Conservation (phyloP, 192 early-diverging fungal genomes). For the Lobosporangium transversale region DNA sequence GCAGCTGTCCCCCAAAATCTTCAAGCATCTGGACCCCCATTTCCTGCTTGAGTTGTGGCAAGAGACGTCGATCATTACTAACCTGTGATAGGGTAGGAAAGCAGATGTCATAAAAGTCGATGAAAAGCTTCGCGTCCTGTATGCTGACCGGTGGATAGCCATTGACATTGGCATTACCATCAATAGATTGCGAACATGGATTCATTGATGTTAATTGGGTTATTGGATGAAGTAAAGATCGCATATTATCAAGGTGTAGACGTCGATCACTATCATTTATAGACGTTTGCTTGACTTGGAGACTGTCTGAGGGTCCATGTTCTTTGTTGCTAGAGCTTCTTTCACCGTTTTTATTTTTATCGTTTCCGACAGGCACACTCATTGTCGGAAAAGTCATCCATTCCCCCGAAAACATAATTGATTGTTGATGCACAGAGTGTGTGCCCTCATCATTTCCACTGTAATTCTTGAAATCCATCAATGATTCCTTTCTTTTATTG, state of each 20-base stretch:
- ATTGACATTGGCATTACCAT: not conserved
- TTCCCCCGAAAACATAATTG: slow-evolving; percentile 11
- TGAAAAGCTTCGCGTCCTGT: not conserved
- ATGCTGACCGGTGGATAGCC: too few relatives aligned
- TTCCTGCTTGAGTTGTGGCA: slow-evolving; percentile 19
- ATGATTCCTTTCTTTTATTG: too few relatives aligned
- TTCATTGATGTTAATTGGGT: not conserved
- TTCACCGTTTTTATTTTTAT: not conserved
- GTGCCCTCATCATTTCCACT: not conserved
- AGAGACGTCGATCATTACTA: not conserved
- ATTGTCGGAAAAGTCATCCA: slow-evolving; percentile 16
- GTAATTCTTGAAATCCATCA: too few relatives aligned
- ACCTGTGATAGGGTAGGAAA: not conserved
- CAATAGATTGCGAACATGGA: not conserved
- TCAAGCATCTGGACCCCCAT: slow-evolving; percentile 24
- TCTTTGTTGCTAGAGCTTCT: not conserved
- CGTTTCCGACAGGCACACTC: not conserved
- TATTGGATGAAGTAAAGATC: not conserved
- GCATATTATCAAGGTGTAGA: not conserved
- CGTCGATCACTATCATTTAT: slow-evolving; percentile 2
- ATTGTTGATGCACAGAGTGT: not conserved
- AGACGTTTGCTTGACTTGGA: not conserved
- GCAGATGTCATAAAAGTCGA: not conserved
- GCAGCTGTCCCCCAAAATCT: slow-evolving; percentile 15
- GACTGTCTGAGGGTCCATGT: not conserved